Percentiles rank a stretch among this genome's conserved stretches.
These are phyloP conservation scores for Paramecium caudatum DNA, from an alignment of 73 alveolate species.

Conservation along the genomic window DNA sequence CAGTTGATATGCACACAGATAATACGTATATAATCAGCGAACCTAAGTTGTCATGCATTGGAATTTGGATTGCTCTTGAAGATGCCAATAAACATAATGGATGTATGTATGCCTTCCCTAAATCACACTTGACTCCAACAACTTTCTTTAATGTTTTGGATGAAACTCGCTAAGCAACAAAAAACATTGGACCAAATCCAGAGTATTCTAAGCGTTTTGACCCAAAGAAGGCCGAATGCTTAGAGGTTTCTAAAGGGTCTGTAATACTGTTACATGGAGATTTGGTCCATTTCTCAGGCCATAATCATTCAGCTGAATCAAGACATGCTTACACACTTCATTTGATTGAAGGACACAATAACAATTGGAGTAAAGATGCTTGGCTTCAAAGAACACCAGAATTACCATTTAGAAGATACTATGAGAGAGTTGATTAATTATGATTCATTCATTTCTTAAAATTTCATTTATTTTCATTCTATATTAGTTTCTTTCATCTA, in stretches of 20 bases:
- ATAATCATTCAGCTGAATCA: conserved; percentile 78
- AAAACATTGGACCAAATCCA: conserved; percentile 54
- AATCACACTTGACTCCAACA: conserved; percentile 77
- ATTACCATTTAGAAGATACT: conserved; percentile 79
- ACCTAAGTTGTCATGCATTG: conserved; percentile 80
- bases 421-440: conserved; percentile 37
- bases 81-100: conserved; percentile 85
- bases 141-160: conserved; percentile 7
- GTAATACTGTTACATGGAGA: conserved; percentile 88
- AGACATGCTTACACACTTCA: conserved; percentile 94
- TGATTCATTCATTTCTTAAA: too few relatives aligned
- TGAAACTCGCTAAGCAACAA: conserved; percentile 57
- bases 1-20: conserved; percentile 85
- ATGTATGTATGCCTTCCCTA: conserved; percentile 86
- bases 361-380: conserved; percentile 79
- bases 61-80: conserved; percentile 87
- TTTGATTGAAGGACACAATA: conserved; percentile 78
- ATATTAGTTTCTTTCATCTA: conserved; percentile 7
- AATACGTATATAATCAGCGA: conserved; percentile 79
- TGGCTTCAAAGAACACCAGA: conserved; percentile 86
- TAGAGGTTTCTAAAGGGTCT: conserved; percentile 84
- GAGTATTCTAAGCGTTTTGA: conserved; percentile 65
- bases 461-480: not conserved
- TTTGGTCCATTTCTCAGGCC: conserved; percentile 83
- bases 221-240: conserved; percentile 79